These are phyloP conservation scores for Globisporangium orthogonon DNA, from an alignment of 352 stramenopile genomes.

Conservation along the genomic window DNA sequence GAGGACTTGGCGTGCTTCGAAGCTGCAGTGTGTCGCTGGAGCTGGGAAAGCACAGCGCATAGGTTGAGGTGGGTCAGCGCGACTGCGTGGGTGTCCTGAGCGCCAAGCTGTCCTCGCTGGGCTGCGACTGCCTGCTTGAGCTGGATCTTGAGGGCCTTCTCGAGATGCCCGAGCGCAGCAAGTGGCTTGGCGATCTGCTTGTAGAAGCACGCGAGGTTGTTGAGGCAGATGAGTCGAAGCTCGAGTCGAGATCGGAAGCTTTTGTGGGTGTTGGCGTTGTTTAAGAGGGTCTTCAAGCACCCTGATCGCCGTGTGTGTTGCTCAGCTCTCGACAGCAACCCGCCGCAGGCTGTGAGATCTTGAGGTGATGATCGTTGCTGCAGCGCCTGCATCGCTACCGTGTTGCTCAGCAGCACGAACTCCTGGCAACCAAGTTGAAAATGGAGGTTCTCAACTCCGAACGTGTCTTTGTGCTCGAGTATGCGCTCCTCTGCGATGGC, in stretches of 20 bases:
- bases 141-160: conserved; percentile 44
- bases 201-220: conserved; percentile 62
- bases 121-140: conserved; percentile 13
- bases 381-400: conserved; percentile 41
- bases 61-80: conserved; percentile 58
- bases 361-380: conserved; percentile 9
- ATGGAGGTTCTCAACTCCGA: conserved; percentile 23
- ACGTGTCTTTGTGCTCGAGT: conserved; percentile 42
- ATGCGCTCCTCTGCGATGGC: conserved; percentile 32
- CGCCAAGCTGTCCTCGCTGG: background rate
- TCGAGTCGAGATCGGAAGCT: conserved; percentile 21
- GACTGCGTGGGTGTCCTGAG: conserved; percentile 13
- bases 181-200: conserved; percentile 36
- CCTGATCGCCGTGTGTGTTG: conserved; percentile 42
- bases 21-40: conserved; percentile 36
- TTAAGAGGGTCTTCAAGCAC: conserved; percentile 25
- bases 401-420: conserved; percentile 57
- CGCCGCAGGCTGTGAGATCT: conserved; percentile 13
- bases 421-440: conserved; percentile 62
- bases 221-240: conserved; percentile 49
- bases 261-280: background rate
- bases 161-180: conserved; percentile 32
- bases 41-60: conserved; percentile 51
- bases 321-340: conserved; percentile 36
- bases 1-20: conserved; percentile 37